phyloP scores from a whole-genome alignment of 2,329 filamentous ascomycete genomes.

The Emmonsiellopsis sp. region DNA sequence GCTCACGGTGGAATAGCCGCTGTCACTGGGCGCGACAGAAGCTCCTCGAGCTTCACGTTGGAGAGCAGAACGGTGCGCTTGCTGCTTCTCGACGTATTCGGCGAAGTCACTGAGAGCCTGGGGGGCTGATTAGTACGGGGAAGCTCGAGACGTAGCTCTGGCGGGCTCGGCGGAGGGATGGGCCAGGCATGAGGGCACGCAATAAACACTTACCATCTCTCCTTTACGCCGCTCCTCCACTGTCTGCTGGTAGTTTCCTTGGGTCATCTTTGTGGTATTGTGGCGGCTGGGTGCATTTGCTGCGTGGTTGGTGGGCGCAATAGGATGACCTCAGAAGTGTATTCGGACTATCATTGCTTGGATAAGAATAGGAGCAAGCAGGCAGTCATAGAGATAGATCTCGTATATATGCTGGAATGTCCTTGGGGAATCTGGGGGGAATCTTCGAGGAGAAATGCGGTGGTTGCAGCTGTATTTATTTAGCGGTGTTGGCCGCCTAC shows the following conservation, averaged over 20 bases:
- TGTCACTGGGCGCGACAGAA: conserved; percentile 30
- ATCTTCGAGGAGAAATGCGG: no score
- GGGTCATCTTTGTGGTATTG: conserved; percentile 21
- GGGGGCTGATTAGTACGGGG: background rate
- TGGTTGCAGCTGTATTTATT: no score
- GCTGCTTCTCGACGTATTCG: conserved; percentile 94
- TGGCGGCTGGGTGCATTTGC: background rate
- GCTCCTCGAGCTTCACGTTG: conserved; percentile 18
- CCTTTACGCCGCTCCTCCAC: conserved; percentile 75
- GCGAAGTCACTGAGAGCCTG: conserved; percentile 89
- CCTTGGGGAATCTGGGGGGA: background rate
- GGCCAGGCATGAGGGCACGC: no score
- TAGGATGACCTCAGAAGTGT: background rate
- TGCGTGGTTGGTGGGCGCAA: background rate
- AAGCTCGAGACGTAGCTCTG: no score
- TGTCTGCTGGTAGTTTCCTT: conserved; percentile 47
- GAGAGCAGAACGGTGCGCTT: conserved; percentile 45
- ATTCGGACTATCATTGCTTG: conserved; percentile 12
- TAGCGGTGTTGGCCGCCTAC: no score
- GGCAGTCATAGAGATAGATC: background rate
- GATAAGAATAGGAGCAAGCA: conserved; percentile 1
- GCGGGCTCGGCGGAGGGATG: no score
- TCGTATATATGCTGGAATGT: background rate
- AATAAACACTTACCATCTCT: conserved; percentile 54
- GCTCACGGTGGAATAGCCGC: conserved; percentile 29